Base-by-base conservation (phyloP, 495 filamentous ascomycete species). In the Talaromyces nanjingensis region DNA sequence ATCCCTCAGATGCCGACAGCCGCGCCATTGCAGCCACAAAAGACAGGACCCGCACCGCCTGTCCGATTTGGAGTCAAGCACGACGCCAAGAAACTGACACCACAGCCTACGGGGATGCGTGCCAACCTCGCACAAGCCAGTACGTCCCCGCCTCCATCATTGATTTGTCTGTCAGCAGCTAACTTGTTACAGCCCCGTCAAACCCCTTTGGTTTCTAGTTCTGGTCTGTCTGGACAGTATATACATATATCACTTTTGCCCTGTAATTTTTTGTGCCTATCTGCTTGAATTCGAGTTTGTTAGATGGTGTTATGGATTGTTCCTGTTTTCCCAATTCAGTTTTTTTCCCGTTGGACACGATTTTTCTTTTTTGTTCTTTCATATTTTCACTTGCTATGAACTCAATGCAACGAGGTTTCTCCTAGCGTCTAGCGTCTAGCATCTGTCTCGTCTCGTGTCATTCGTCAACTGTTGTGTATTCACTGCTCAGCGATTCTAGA, bases 81-180 rank as follows among this genome's bases (percentile, higher is more conserved):
- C 20, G 86, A 85, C 39, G 78, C 82, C 33, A 91, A 91, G 74
- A 93, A 91, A 72, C 76, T 98, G 69, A 83, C 85, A 64, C 90
- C 93, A 33, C 94, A 98, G 79, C 84, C 92, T 24, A 98, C 94
- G 27, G 96, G 94, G 68, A 75, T 88, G 66, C 87, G 88, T 81
- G 94, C 94, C 62, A 97, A 98, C 73, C 81, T 98, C 67, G 78
- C 86, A 47, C 89, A 93, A 84, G 94, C 94, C 70, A 98, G 94
- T 98, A 89, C 87, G 93, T 90, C 31, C n/a, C 60, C 2, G 1
- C 54, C 45, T n/a, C 47, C 56, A 58, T 67, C 7, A 11, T 58
- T 34, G 59, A 42, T 56, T 29, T 59, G 58, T 20, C 53, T 58
- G 42, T 7, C 45, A 25, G 18, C 2, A 49, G 31, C 9, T 60